Evolutionary conservation across 2,329 filamentous ascomycete genomes (phyloP).

Genomic region (Fusarium denticulatum): DNA sequence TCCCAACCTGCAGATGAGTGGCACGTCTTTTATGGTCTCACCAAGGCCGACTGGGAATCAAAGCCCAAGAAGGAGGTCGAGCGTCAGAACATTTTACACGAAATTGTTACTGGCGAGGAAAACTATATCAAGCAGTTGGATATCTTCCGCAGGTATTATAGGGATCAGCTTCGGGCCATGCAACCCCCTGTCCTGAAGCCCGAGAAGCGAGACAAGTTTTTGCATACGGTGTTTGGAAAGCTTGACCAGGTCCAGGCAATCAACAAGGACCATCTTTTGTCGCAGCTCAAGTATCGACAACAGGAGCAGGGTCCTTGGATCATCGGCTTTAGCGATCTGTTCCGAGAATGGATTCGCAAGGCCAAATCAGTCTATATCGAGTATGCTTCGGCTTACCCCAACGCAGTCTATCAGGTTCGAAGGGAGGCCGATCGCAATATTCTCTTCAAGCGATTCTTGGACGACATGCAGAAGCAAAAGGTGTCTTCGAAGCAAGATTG

Average conservation of each 20-base stretch:
- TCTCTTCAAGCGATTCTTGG: constrained; percentile 86
- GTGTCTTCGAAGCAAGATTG: constrained; percentile 86
- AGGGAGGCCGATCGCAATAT: constrained; percentile 87
- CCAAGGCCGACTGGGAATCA: constrained; percentile 76
- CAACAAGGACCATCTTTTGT: constrained; percentile 91
- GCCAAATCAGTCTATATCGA: constrained; percentile 89
- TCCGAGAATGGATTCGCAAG: constrained; percentile 98
- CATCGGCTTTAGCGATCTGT: constrained; percentile 93
- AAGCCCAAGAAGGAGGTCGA: constrained; percentile 88
- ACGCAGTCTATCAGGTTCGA: constrained; percentile 83
- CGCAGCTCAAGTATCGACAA: constrained; percentile 95
- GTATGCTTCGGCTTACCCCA: constrained; percentile 88
- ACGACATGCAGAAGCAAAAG: constrained; percentile 80
- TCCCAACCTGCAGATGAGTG: constrained; percentile 79
- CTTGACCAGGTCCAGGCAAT: constrained; percentile 87
- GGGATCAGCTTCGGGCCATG: constrained; percentile 77
- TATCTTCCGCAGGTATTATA: constrained; percentile 84
- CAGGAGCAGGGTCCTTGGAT: constrained; percentile 97
- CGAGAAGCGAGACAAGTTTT: constrained; percentile 80
- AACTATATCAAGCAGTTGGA: constrained; percentile 89
- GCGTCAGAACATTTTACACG: constrained; percentile 92
- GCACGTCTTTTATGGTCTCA: constrained; percentile 88
- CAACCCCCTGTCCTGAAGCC: constrained; percentile 84
- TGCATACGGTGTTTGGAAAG: constrained; percentile 88
- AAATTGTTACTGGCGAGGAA: constrained; percentile 94